phyloP scores from a whole-genome alignment of 2,329 filamentous ascomycete genomes.

The Phaeoacremonium minimum region DNA sequence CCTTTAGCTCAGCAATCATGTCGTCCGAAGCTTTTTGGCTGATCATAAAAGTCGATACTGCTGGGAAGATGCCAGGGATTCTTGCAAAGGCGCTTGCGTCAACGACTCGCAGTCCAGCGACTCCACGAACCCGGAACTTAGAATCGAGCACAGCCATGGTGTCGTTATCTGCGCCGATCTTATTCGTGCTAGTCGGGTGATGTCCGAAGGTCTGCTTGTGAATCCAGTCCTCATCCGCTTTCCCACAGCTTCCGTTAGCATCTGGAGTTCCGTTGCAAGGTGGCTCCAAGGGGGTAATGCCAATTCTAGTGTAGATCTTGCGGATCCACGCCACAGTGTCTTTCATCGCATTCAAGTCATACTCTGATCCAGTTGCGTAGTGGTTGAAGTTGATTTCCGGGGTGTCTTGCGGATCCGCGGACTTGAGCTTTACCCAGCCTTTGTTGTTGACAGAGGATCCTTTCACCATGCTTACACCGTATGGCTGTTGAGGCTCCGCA shows the following conservation, averaged over 20 bases:
- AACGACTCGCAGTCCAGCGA: constrained; percentile 47
- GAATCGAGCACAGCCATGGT: constrained; percentile 48
- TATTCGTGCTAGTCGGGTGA: constrained; percentile 48
- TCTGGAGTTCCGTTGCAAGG: constrained; percentile 14
- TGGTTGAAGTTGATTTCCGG: constrained; percentile 60
- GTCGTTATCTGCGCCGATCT: constrained; percentile 48
- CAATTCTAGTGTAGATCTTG: constrained; percentile 16
- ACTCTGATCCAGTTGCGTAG: constrained; percentile 42
- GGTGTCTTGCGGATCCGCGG: constrained; percentile 57
- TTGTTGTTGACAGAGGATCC: constrained; percentile 47
- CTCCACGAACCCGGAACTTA: constrained; percentile 49
- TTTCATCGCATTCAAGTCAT: constrained; percentile 33
- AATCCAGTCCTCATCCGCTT: constrained; percentile 27
- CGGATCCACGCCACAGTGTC: constrained; percentile 24
- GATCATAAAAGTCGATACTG: constrained; percentile 50
- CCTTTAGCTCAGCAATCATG: constrained; percentile 39
- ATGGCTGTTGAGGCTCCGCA: constrained; percentile 19
- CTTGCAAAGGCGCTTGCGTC: constrained; percentile 51
- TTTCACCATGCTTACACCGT: constrained; percentile 33
- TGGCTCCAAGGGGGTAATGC: constrained; percentile 19
- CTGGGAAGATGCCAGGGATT: constrained; percentile 42
- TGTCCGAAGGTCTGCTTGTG: constrained; percentile 46
- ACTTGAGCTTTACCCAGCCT: constrained; percentile 59
- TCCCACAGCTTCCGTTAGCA: constrained; percentile 14
- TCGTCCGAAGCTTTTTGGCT: constrained; percentile 59